Evolutionary conservation across 768 basidiomycete species (phyloP).

Genomic region (Suillus weaverae): DNA sequence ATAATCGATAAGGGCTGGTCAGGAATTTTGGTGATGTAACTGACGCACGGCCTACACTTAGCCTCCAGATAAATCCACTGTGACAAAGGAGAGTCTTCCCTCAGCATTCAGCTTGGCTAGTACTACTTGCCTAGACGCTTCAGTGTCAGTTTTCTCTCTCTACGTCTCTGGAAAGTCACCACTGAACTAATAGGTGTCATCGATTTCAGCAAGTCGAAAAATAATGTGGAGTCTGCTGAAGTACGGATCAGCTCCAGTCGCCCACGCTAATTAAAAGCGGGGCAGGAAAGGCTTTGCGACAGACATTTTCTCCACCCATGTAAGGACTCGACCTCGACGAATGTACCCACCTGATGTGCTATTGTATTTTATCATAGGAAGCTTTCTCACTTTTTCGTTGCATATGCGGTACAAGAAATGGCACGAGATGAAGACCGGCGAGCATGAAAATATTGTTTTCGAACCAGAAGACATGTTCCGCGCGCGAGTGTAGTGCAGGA

Average conservation of each 20-base stretch:
- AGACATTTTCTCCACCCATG: background rate
- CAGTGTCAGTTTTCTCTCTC: background rate
- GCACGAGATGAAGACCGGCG: background rate
- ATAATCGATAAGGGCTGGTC: no score
- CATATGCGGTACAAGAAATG: background rate
- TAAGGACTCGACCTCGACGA: background rate
- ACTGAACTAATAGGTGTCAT: background rate
- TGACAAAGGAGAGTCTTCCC: background rate
- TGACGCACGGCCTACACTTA: background rate
- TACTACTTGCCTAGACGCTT: background rate
- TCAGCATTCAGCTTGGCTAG: background rate
- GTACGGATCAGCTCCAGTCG: background rate
- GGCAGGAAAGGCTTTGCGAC: background rate
- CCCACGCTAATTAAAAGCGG: background rate
- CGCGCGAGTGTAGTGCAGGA: accelerated
- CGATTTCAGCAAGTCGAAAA: background rate
- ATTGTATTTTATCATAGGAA: background rate
- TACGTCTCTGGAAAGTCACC: background rate
- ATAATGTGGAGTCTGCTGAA: background rate
- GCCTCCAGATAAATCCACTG: background rate
- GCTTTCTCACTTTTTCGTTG: background rate
- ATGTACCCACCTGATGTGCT: background rate
- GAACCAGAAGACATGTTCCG: background rate
- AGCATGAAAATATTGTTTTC: background rate
- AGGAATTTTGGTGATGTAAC: no score